phyloP scores from a whole-genome alignment of 148 eudicot species.

The Vaccinium darrowii region DNA sequence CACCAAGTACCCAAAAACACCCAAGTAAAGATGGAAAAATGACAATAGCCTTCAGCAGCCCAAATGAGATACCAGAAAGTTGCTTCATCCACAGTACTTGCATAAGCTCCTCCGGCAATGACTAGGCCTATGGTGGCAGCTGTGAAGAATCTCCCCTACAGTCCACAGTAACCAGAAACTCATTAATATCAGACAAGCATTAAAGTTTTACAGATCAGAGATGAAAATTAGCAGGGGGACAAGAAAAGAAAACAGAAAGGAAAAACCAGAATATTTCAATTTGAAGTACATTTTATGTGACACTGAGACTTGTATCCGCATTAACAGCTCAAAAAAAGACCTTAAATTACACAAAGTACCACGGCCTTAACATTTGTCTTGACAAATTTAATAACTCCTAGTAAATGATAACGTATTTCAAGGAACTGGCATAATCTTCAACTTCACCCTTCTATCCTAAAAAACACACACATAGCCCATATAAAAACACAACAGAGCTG shows the following conservation, averaged over 20 bases:
- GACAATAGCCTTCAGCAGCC: not conserved
- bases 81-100: conserved; percentile 97
- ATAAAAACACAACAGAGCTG: not conserved
- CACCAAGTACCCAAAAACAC: conserved; percentile 4
- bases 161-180: conserved; percentile 9
- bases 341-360: not conserved
- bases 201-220: not conserved
- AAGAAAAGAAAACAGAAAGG: not conserved
- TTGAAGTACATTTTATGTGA: not conserved
- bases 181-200: not conserved
- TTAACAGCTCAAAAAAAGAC: not conserved
- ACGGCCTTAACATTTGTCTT: not conserved
- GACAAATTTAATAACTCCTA: not conserved
- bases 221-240: not conserved
- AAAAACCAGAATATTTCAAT: not conserved
- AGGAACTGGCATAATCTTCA: not conserved
- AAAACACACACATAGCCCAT: not conserved
- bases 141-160: conserved; percentile 79
- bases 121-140: conserved; percentile 72
- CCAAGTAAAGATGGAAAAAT: not conserved
- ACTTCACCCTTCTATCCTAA: not conserved
- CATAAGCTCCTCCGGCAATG: conserved; percentile 97
- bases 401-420: not conserved
- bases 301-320: not conserved
- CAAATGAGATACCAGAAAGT: conserved; percentile 75